These are phyloP conservation scores for Arxiozyma bovina DNA, from an alignment of 1,139 yeast species.

Conservation along the genomic window DNA sequence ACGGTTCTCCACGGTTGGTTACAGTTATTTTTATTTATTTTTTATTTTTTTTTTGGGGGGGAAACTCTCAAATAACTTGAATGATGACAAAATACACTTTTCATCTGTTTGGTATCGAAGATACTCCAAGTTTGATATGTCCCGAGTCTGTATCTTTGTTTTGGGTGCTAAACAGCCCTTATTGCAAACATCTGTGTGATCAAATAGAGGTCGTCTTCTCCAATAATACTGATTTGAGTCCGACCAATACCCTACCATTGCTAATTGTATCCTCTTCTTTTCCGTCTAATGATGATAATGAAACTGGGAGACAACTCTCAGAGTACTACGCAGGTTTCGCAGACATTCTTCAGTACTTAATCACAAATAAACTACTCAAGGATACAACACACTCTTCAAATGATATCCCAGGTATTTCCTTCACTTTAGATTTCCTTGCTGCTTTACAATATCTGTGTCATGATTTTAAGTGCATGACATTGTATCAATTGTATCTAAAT, in stretches of 20 bases:
- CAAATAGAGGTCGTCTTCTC: slow-evolving; percentile 21
- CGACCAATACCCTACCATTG: slow-evolving; percentile 48
- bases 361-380: slow-evolving; percentile 7
- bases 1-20: no score
- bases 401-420: not conserved
- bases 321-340: slow-evolving; percentile 39
- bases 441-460: slow-evolving; percentile 9
- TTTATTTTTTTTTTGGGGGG: no score
- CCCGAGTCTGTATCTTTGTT: slow-evolving; percentile 27
- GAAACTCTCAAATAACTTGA: not conserved
- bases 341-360: slow-evolving; percentile 38
- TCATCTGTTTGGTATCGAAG: slow-evolving; percentile 26
- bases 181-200: not conserved
- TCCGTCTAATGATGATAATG: slow-evolving; percentile 20
- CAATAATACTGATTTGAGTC: slow-evolving; percentile 43
- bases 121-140: slow-evolving; percentile 21
- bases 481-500: slow-evolving; percentile 54
- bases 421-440: not conserved
- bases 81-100: slow-evolving; percentile 1
- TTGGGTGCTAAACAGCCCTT: slow-evolving; percentile 15
- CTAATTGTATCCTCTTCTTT: slow-evolving; percentile 26
- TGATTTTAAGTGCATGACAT: slow-evolving; percentile 32
- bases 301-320: slow-evolving; percentile 5
- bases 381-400: not conserved
- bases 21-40: no score